phyloP scores from a whole-genome alignment of 2,329 filamentous ascomycete genomes.

The Aspergillus sp. region DNA sequence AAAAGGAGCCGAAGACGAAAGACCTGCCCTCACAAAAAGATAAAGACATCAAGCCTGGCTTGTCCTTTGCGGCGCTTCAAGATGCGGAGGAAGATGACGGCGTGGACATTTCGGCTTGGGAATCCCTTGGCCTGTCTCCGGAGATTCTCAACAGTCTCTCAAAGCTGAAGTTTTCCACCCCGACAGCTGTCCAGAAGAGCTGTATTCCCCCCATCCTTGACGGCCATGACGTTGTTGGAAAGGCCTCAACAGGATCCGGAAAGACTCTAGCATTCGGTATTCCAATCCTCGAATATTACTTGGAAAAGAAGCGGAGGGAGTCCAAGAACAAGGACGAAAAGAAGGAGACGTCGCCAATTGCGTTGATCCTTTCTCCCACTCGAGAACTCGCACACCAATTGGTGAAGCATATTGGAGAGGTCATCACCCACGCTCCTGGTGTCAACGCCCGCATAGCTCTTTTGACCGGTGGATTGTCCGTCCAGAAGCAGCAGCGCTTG shows the following conservation, averaged over 20 bases:
- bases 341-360: slow-evolving; percentile 55
- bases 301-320: slow-evolving; percentile 48
- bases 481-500: slow-evolving; percentile 91
- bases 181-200: slow-evolving; percentile 75
- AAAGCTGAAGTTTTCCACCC: slow-evolving; percentile 73
- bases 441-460: slow-evolving; percentile 66
- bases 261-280: slow-evolving; percentile 96
- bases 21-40: slow-evolving; percentile 33
- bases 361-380: slow-evolving; percentile 85
- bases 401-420: slow-evolving; percentile 71
- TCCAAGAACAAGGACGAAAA: slow-evolving; percentile 35
- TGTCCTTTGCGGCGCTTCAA: slow-evolving; percentile 38
- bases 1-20: slow-evolving; percentile 28
- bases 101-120: slow-evolving; percentile 75
- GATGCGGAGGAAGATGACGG: slow-evolving; percentile 54
- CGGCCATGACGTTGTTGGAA: slow-evolving; percentile 90
- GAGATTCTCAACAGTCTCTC: slow-evolving; percentile 71
- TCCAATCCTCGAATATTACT: slow-evolving; percentile 81
- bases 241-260: slow-evolving; percentile 92
- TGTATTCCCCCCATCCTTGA: slow-evolving; percentile 78
- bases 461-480: slow-evolving; percentile 84
- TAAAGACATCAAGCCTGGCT: slow-evolving; percentile 26
- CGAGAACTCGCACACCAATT: slow-evolving; percentile 92
- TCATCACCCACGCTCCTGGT: slow-evolving; percentile 67
- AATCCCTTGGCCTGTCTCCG: slow-evolving; percentile 68